A percentile compares a stretch with the other conserved stretches of the same genome.
Conservation (phyloP, 345 rosid species). For the Populus simonii region DNA sequence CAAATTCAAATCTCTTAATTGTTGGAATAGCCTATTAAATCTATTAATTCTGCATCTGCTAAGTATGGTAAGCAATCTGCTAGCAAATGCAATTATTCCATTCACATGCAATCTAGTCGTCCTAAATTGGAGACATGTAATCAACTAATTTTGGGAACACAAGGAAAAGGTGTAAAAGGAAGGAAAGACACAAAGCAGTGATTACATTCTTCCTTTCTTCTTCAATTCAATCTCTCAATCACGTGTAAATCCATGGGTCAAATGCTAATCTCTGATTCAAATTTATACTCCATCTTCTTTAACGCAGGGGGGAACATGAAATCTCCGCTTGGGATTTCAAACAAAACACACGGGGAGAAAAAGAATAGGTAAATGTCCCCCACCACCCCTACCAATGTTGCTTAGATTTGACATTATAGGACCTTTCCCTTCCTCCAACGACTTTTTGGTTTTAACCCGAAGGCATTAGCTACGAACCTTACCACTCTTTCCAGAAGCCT, state of each 20-base stretch:
- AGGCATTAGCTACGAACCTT: background rate
- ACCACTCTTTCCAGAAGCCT: background rate
- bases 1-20: too few relatives aligned
- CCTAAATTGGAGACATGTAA: constrained; percentile 37
- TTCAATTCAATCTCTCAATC: constrained; percentile 6
- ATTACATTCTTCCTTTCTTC: background rate
- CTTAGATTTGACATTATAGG: constrained; percentile 19
- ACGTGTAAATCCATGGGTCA: constrained; percentile 42
- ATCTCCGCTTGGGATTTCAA: constrained; percentile 34
- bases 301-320: constrained; percentile 35
- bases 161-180: constrained; percentile 31
- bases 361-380: constrained; percentile 45
- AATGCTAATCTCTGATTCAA: background rate
- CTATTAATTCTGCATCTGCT: too few relatives aligned
- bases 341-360: constrained; percentile 6
- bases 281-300: constrained; percentile 3
- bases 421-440: constrained; percentile 42
- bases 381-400: constrained; percentile 49
- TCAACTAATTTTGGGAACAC: constrained; percentile 50
- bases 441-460: constrained; percentile 19
- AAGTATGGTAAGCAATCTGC: too few relatives aligned
- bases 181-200: constrained; percentile 25
- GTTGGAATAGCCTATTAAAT: too few relatives aligned
- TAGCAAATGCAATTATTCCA: too few relatives aligned
- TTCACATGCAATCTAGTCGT: background rate